Percentiles rank a stretch among this genome's conserved stretches.
Evolutionary conservation across 768 basidiomycete species (phyloP).

Genomic region (Pleurotus djamor): DNA sequence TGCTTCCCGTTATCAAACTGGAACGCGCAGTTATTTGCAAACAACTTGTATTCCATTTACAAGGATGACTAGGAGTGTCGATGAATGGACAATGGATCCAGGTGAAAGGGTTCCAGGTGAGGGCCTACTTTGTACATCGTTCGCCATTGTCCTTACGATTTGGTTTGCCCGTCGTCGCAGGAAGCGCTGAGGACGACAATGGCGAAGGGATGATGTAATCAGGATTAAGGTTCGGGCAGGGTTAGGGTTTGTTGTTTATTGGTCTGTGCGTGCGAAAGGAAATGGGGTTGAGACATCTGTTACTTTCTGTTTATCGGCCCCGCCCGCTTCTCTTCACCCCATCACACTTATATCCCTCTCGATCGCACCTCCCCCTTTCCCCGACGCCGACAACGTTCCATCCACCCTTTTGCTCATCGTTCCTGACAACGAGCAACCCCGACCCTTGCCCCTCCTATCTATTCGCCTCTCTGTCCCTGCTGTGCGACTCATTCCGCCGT

Average conservation of each 20-base stretch:
- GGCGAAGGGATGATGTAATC: background rate
- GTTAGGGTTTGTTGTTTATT: slow-evolving; percentile 26
- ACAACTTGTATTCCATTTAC: background rate
- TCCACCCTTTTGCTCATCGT: slow-evolving; percentile 15
- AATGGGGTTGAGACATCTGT: slow-evolving; percentile 11
- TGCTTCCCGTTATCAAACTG: no score
- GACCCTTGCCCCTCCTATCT: background rate
- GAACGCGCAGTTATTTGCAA: background rate
- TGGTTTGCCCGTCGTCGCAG: background rate
- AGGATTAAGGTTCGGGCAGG: slow-evolving; percentile 1
- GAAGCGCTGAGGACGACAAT: background rate
- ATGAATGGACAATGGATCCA: background rate
- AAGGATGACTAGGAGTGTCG: background rate
- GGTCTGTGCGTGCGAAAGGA: slow-evolving; percentile 47
- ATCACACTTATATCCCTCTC: slow-evolving; percentile 42
- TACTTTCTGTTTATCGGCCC: slow-evolving; percentile 28
- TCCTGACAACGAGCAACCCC: slow-evolving; percentile 4
- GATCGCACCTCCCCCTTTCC: slow-evolving; percentile 36
- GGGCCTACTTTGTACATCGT: background rate
- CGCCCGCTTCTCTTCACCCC: slow-evolving; percentile 39
- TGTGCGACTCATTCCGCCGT: background rate
- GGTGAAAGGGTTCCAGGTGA: background rate
- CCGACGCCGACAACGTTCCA: slow-evolving; percentile 16
- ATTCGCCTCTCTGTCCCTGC: background rate
- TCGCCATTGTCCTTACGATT: background rate